Evolutionary conservation across 495 filamentous ascomycete species (phyloP), one percentile per base, ranked within the genome.

Genomic region (Lepraria neglecta): DNA sequence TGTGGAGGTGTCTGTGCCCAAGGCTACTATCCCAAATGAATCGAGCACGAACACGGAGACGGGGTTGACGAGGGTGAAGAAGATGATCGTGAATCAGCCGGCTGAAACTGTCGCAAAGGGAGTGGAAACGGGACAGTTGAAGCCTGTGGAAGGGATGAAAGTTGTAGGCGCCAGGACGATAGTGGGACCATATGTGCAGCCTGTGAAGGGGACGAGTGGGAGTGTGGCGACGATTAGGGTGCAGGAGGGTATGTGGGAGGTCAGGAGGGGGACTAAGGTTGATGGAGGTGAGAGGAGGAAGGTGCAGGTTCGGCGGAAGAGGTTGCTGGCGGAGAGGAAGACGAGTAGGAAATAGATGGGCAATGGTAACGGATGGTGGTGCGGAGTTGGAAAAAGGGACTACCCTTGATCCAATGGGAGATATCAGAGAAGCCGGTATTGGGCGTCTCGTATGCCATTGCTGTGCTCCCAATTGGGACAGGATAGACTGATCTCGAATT

Each of bases 261-360:
- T 88, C 64, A 80, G 74, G 68, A 79, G 87, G 60, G 94, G 94
- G 44, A 82, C 83, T 50, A 98, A 97, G 83, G 82, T 97, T 63
- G 94, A 98, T 78, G 94, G 94, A 68, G 94, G 94, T 79, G 94
- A 98, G 76, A 83, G 94, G 71, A 83, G 95, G 72, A 85, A 82
- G 74, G 86, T 85, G 19, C 87, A 95, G 75, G 86, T 97, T 48
- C 78, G 90, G 70, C 80, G 84, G 30, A 90, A 89, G 79, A 80
- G 81, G 69, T 68, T 77, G 53, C 70, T 76, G 46, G 77, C 80
- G 55, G 77, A 79, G 60, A 74, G 72, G 61, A 76, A 72, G 60
- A 77, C 44, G 11, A 44, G 24, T 50, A 57, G 53, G 61, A 57
- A 47, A 31, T 58, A 58, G 31, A 0, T 46, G 40, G 35, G 27